Evolutionary conservation across 1,139 yeast species (phyloP).

Genomic region (Saccharomyces hybrid): DNA sequence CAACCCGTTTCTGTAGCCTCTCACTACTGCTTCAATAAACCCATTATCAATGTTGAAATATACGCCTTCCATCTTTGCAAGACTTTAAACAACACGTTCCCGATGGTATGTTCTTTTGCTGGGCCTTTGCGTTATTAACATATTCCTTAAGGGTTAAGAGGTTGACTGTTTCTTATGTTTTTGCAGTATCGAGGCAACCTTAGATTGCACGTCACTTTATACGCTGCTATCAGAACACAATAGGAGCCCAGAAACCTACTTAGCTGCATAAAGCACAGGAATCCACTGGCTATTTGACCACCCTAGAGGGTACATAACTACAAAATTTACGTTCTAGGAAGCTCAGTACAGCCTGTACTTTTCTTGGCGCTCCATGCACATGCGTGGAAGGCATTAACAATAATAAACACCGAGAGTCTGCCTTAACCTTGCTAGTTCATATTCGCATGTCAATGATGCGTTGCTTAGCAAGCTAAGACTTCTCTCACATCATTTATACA

Average conservation of each 20-base stretch:
- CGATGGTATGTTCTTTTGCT: not conserved
- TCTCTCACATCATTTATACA: not conserved
- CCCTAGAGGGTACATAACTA: not conserved
- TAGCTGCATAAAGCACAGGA: not conserved
- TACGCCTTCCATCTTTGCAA: slow-evolving; percentile 63
- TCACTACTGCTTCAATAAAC: slow-evolving; percentile 84
- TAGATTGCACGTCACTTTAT: not conserved
- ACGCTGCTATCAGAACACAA: not conserved
- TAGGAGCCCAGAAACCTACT: not conserved
- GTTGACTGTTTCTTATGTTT: slow-evolving; percentile 14
- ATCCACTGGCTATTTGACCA: not conserved
- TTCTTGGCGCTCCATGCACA: not conserved
- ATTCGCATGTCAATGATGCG: not conserved
- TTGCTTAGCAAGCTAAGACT: not conserved
- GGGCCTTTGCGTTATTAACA: not conserved
- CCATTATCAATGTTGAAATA: slow-evolving; percentile 84
- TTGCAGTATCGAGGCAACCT: not conserved
- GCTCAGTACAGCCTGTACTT: not conserved
- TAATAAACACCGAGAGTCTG: not conserved
- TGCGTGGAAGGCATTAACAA: not conserved
- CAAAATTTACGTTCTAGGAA: not conserved
- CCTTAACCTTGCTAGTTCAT: not conserved
- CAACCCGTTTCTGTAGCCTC: slow-evolving; percentile 87
- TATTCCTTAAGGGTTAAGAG: slow-evolving; percentile 17
- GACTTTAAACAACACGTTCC: not conserved